phyloP scores from a whole-genome alignment of 495 filamentous ascomycete genomes.

The Aspergillus nidulans region DNA sequence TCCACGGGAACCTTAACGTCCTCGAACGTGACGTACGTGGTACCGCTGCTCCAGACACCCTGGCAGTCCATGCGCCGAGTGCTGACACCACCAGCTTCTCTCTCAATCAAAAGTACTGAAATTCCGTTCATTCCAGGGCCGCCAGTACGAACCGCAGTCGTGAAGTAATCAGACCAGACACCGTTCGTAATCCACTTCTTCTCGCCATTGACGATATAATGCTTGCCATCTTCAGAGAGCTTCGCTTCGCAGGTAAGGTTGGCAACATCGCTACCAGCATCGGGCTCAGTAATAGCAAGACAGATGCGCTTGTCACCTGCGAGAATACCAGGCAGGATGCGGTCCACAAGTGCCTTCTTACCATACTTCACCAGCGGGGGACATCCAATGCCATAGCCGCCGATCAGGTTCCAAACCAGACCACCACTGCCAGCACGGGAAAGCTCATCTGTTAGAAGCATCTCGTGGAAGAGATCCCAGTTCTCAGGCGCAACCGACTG shows the following conservation, averaged over 20 bases:
- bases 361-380: constrained; percentile 91
- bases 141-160: constrained; percentile 89
- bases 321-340: constrained; percentile 77
- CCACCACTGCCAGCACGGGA: constrained; percentile 85
- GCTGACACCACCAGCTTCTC: constrained; percentile 72
- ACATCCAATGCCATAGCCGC: constrained; percentile 89
- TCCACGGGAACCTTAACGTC: constrained; percentile 98
- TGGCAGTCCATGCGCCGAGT: constrained; percentile 98
- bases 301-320: constrained; percentile 95
- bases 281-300: constrained; percentile 77
- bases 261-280: constrained; percentile 83
- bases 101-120: constrained; percentile 83
- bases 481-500: constrained; percentile 77
- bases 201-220: constrained; percentile 98
- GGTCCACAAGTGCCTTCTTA: constrained; percentile 81
- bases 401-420: constrained; percentile 97
- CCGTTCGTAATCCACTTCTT: constrained; percentile 99
- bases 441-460: constrained; percentile 90
- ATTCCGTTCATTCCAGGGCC: constrained; percentile 83
- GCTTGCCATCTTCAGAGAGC: constrained; percentile 88
- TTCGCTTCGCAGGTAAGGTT: constrained; percentile 94
- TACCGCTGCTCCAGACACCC: constrained; percentile 91
- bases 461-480: constrained; percentile 98
- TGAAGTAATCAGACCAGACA: constrained; percentile 95
- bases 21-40: constrained; percentile 96